Evolutionary conservation across 2,329 filamentous ascomycete genomes (phyloP).

Genomic region (Talaromyces albobiverticillius): DNA sequence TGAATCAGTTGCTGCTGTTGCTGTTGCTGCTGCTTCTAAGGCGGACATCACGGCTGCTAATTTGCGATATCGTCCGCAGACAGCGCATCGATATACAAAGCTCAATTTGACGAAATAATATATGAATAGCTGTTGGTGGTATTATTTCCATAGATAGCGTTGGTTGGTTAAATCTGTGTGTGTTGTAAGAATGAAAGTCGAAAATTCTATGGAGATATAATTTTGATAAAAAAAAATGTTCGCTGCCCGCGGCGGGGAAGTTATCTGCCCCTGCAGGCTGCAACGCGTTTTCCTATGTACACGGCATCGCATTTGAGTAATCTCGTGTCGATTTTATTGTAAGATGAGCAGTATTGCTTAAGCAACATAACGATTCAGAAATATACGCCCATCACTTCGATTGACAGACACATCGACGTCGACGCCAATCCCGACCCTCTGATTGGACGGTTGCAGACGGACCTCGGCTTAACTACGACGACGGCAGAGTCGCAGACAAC

Average conservation of each 20-base stretch:
- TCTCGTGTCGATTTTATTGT: too few relatives aligned
- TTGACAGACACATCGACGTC: background rate
- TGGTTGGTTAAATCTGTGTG: background rate
- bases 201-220: too few relatives aligned
- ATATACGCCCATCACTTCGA: background rate
- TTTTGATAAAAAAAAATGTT: too few relatives aligned
- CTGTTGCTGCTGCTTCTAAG: conserved; percentile 6
- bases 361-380: too few relatives aligned
- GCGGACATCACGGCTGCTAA: background rate
- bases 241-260: too few relatives aligned
- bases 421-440: background rate
- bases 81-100: conserved; percentile 3
- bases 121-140: background rate
- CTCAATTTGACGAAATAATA: background rate
- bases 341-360: too few relatives aligned
- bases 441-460: conserved; percentile 5
- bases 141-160: background rate
- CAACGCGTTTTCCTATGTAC: too few relatives aligned
- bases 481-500: too few relatives aligned
- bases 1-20: conserved; percentile 25
- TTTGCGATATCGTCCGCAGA: conserved; percentile 7
- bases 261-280: too few relatives aligned
- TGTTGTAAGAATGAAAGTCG: background rate
- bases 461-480: conserved; percentile 11
- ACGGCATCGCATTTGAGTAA: too few relatives aligned